Evolutionary conservation across 441 rosid genomes (phyloP), one percentile per base, ranked within the genome.

Genomic region (Manihot esculenta): DNA sequence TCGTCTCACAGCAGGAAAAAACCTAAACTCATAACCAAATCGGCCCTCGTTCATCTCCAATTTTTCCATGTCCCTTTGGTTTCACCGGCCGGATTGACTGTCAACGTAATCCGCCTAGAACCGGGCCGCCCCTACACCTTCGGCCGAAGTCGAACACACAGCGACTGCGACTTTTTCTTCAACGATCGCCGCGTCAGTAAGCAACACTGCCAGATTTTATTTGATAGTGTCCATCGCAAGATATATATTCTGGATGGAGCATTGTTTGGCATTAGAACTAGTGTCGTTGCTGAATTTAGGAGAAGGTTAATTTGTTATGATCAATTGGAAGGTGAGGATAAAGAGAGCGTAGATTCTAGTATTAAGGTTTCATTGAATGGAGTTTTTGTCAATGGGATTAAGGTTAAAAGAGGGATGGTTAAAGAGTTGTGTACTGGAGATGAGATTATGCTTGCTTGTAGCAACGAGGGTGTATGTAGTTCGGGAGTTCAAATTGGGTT

Each of bases 141-240:
- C 24, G 99, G 99, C 35, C 88, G 97, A 76, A 70, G 97, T 38
- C 86, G 94, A 76, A 68, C 78, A 60, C 53, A 21, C 51, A 17
- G 53, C 23, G 62, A 78, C 62, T 86, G 91, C 57, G 90, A 89
- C 68, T 89, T 86, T 66, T 23, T 79, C 30, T 58, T 94, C 61
- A 59, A 72, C 42, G 82, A 80, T 74, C 80, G 70, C n/a, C 73
- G 72, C 14, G 87, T 92, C 65, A 90, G 99, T 80, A 90, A 85
- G 80, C 85, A 73, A 1, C 99, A 94, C 64, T 92, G 90, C 69
- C 91, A 87, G 83, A 74, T 94, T 80, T 70, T 89, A 10, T 89
- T 84, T 54, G 97, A 89, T 71, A 71, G 86, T 27, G 47, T 66
- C 58, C 54, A 76, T 27, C 77, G 87, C 64, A 89, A 79, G 62